These are phyloP conservation scores for Thyridium curvatum DNA, from an alignment of 2,329 filamentous ascomycete genomes.

Conservation along the genomic window DNA sequence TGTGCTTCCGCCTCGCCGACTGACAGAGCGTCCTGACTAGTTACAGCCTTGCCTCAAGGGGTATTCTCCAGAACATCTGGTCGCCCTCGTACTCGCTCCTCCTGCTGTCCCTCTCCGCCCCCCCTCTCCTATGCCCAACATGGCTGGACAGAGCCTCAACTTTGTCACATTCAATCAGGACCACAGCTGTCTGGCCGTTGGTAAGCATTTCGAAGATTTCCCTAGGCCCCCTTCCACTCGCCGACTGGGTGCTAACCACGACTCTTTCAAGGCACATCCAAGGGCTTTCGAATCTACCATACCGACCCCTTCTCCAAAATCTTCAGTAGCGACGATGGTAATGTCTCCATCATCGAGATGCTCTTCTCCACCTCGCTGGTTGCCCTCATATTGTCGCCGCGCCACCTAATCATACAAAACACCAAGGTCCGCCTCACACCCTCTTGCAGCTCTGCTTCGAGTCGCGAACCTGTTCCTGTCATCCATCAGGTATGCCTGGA, in stretches of 20 bases:
- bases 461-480: no score
- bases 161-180: slow-evolving; percentile 99
- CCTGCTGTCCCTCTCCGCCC: no score
- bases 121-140: slow-evolving; percentile 31
- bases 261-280: slow-evolving; percentile 66
- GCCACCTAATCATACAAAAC: slow-evolving; percentile 92
- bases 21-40: no score
- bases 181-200: slow-evolving; percentile 93
- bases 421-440: slow-evolving; percentile 73
- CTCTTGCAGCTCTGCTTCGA: no score
- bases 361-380: slow-evolving; percentile 97
- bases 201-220: slow-evolving; percentile 48
- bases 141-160: slow-evolving; percentile 74
- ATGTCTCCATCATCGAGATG: slow-evolving; percentile 97
- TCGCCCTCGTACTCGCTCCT: no score
- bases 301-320: slow-evolving; percentile 95
- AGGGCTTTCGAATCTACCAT: slow-evolving; percentile 92
- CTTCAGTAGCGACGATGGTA: slow-evolving; percentile 89
- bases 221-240: not conserved
- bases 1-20: no score
- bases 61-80: no score
- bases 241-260: not conserved
- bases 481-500: slow-evolving; percentile 3
- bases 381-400: slow-evolving; percentile 83
- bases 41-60: no score